Percentiles rank a stretch among this genome's conserved stretches.
phyloP scores from a whole-genome alignment of 2,329 filamentous ascomycete species.

The Tetracladium maxilliforme region DNA sequence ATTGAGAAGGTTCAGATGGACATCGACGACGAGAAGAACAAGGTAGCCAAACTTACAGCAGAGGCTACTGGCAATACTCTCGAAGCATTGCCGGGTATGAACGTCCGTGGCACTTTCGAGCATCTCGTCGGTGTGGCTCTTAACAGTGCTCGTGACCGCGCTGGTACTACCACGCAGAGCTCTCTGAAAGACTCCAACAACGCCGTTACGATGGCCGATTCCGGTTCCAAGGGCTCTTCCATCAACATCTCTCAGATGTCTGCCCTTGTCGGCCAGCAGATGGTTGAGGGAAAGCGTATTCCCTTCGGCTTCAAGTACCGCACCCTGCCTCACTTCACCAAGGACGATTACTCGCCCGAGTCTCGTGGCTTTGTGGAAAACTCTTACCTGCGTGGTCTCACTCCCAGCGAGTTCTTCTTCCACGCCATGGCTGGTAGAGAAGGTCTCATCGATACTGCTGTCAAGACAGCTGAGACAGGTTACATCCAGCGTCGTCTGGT shows the following conservation, averaged over 20 bases:
- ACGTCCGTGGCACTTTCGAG: constrained; percentile 94
- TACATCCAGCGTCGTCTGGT: constrained; percentile 98
- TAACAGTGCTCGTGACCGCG: constrained; percentile 91
- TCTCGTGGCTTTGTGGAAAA: constrained; percentile 97
- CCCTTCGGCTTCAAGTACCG: constrained; percentile 98
- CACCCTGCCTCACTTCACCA: constrained; percentile 93
- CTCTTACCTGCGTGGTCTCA: constrained; percentile 90
- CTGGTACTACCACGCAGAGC: constrained; percentile 82
- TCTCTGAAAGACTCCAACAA: constrained; percentile 94
- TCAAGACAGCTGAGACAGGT: constrained; percentile 97
- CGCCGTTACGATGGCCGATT: constrained; percentile 88
- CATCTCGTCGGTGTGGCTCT: constrained; percentile 89
- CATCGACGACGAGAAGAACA: constrained; percentile 67
- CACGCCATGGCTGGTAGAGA: constrained; percentile 99
- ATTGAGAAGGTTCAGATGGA: constrained; percentile 74
- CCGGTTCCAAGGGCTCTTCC: constrained; percentile 94
- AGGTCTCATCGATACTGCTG: constrained; percentile 97
- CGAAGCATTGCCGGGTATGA: constrained; percentile 95
- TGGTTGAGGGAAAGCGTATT: constrained; percentile 96
- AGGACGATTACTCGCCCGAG: constrained; percentile 96
- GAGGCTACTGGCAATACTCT: constrained; percentile 75
- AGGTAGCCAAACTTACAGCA: constrained; percentile 62
- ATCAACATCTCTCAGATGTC: constrained; percentile 99
- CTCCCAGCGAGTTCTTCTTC: constrained; percentile 96
- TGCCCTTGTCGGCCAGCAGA: constrained; percentile 92